phyloP scores from a whole-genome alignment of 345 rosid genomes.

The Gossypium raimondii region DNA sequence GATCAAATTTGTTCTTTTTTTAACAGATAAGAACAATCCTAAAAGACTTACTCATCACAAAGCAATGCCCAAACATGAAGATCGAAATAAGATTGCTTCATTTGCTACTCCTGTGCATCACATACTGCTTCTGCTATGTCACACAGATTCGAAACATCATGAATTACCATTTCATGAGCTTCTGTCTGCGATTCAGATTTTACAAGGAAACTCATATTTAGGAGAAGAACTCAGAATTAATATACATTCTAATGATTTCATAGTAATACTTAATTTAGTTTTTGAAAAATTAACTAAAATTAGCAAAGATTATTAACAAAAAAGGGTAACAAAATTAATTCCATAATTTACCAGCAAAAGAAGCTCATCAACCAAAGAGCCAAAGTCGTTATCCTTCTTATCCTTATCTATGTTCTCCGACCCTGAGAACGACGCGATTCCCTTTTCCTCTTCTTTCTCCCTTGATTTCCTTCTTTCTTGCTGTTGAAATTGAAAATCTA shows the following conservation, averaged over 20 bases:
- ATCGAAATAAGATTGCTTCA: constrained; percentile 38
- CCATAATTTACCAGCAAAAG: constrained; percentile 44
- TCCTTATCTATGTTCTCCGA: constrained; percentile 3
- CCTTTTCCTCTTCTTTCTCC: constrained; percentile 5
- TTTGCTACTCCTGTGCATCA: constrained; percentile 40
- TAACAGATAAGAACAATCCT: not conserved
- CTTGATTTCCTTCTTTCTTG: constrained; percentile 18
- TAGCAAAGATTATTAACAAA: not conserved
- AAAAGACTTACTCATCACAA: constrained; percentile 39
- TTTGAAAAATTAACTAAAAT: not conserved
- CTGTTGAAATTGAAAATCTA: constrained; percentile 25
- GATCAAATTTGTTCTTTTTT: not conserved
- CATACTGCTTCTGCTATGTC: constrained; percentile 61
- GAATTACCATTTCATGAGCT: constrained; percentile 53
- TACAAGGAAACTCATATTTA: constrained; percentile 2
- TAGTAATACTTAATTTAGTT: not conserved
- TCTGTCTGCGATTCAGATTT: constrained; percentile 45
- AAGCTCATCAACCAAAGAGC: constrained; percentile 48
- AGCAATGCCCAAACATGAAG: constrained; percentile 81
- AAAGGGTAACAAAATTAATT: not conserved
- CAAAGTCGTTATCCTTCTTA: constrained; percentile 19
- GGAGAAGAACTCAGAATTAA: not conserved
- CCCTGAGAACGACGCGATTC: constrained; percentile 23
- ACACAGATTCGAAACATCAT: constrained; percentile 51
- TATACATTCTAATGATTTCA: not conserved